Percentiles rank a stretch among this genome's conserved stretches.
phyloP scores from a whole-genome alignment of 257 asterid species.

The Gentiana macrophylla region DNA sequence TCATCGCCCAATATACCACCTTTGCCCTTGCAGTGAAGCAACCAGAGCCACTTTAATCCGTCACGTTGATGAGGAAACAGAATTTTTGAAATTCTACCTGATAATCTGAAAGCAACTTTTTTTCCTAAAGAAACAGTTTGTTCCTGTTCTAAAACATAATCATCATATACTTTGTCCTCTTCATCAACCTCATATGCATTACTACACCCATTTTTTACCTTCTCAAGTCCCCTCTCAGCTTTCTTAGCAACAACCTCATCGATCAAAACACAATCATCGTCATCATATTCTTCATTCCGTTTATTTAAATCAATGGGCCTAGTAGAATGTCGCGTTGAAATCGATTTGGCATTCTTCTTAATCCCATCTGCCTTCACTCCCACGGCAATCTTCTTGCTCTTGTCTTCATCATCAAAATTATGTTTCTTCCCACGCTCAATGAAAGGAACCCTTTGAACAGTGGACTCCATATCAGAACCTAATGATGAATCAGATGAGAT shows the following conservation, averaged over 20 bases:
- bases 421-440: conserved; percentile 15
- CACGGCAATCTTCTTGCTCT: conserved; percentile 15
- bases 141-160: conserved; percentile 20
- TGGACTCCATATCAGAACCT: conserved; percentile 19
- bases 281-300: conserved; percentile 23
- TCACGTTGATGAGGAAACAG: conserved; percentile 89
- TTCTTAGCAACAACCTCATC: conserved; percentile 21
- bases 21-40: conserved; percentile 79
- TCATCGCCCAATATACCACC: conserved; percentile 96
- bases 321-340: conserved; percentile 17
- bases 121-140: conserved; percentile 39
- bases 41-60: conserved; percentile 96
- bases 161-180: conserved; percentile 30
- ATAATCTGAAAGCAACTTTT: conserved; percentile 36
- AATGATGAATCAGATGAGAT: conserved; percentile 28
- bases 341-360: conserved; percentile 19
- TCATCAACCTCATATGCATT: conserved; percentile 24
- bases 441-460: conserved; percentile 16
- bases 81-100: conserved; percentile 59
- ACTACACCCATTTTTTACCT: conserved; percentile 27
- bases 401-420: conserved; percentile 15
- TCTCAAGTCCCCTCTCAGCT: conserved; percentile 26
- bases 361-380: conserved; percentile 20
- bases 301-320: conserved; percentile 14
- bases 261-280: conserved; percentile 31